Evolutionary conservation across 257 asterid genomes (phyloP).

Genomic region (Hygrophila difformis): DNA sequence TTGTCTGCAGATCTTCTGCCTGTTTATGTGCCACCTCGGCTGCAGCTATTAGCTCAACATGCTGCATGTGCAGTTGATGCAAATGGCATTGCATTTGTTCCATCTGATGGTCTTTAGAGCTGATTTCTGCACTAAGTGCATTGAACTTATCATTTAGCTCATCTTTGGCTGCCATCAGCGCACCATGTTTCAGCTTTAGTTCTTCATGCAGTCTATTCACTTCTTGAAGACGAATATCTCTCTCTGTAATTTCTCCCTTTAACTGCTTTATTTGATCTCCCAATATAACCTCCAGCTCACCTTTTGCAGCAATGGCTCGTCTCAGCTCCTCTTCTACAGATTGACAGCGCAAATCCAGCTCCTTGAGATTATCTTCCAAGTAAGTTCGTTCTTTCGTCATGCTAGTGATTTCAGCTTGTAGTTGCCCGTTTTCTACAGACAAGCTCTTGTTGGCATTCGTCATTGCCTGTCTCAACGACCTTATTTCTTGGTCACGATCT

Average conservation of each 20-base stretch:
- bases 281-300: slow-evolving; percentile 31
- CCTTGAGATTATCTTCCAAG: slow-evolving; percentile 62
- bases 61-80: no score
- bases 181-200: slow-evolving; percentile 21
- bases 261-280: no score
- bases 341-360: slow-evolving; percentile 47
- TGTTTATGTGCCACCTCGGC: slow-evolving; percentile 32
- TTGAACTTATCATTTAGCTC: slow-evolving; percentile 20
- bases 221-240: slow-evolving; percentile 6
- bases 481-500: slow-evolving; percentile 77
- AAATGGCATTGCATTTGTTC: no score
- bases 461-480: slow-evolving; percentile 57
- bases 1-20: slow-evolving; percentile 17
- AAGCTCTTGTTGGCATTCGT: slow-evolving; percentile 73
- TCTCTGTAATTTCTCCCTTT: slow-evolving; percentile 26
- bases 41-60: no score
- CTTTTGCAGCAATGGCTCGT: slow-evolving; percentile 44
- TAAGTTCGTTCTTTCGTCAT: slow-evolving; percentile 40
- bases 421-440: slow-evolving; percentile 61
- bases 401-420: slow-evolving; percentile 46
- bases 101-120: no score
- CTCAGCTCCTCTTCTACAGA: slow-evolving; percentile 38
- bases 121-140: no score
- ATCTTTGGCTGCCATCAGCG: slow-evolving; percentile 26
- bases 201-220: not conserved